Evolutionary conservation across 805 yeast genomes (phyloP).

Genomic region (Yamadazyma scolyti): DNA sequence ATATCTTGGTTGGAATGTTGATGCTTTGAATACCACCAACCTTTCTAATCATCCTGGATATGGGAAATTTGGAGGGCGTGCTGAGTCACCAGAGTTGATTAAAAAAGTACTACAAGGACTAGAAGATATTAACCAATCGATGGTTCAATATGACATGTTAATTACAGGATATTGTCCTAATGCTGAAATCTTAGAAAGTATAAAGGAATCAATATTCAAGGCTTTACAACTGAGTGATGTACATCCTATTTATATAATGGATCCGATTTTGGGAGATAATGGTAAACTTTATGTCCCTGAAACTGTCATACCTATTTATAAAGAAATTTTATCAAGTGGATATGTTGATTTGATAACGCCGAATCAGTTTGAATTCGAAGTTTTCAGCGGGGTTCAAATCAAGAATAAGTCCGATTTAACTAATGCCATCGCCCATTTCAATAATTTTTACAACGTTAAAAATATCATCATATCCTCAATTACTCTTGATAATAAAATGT

Average conservation of each 20-base stretch:
- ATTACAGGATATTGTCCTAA: conserved; percentile 80
- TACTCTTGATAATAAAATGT: conserved; percentile 30
- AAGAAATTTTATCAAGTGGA: conserved; percentile 40
- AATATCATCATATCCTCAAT: conserved; percentile 62
- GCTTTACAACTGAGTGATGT: conserved; percentile 21
- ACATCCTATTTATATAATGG: conserved; percentile 60
- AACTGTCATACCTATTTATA: conserved; percentile 50
- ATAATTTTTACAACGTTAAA: conserved; percentile 40
- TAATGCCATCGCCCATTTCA: conserved; percentile 39
- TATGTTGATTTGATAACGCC: conserved; percentile 58
- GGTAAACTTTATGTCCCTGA: conserved; percentile 74
- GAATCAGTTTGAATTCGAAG: conserved; percentile 72
- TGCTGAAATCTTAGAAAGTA: conserved; percentile 47
- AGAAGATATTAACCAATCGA: conserved; percentile 29
- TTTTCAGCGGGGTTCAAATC: conserved; percentile 47
- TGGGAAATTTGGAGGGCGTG: conserved; percentile 50
- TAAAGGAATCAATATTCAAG: conserved; percentile 18
- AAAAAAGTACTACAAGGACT: conserved; percentile 28
- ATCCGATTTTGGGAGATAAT: conserved; percentile 92
- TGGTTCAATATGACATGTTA: conserved; percentile 52
- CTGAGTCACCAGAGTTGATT: conserved; percentile 31
- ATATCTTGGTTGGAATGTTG: conserved; percentile 66
- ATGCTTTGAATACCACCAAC: conserved; percentile 59
- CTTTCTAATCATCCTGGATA: conserved; percentile 73
- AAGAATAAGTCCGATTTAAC: conserved; percentile 31